These are phyloP conservation scores for Lentinula lateritia DNA, from an alignment of 768 basidiomycete genomes.

Conservation along the genomic window DNA sequence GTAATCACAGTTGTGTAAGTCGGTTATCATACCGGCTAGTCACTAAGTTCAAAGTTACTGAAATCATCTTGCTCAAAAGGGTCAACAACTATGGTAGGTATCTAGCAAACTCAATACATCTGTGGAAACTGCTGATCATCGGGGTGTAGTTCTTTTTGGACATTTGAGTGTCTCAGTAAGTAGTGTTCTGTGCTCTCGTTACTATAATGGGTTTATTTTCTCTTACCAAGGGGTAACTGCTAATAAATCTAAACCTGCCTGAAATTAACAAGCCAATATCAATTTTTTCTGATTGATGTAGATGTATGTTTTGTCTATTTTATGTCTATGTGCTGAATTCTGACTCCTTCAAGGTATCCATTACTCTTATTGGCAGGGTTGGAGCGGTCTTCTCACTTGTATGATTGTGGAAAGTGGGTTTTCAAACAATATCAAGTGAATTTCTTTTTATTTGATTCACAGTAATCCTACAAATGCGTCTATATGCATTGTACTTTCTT, in stretches of 20 bases:
- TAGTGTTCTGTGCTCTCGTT: conserved; percentile 11
- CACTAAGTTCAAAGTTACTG: neutral
- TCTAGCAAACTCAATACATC: neutral
- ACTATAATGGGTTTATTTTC: neutral
- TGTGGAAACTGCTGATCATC: neutral
- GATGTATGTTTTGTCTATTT: neutral
- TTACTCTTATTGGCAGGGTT: conserved; percentile 57
- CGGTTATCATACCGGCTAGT: neutral
- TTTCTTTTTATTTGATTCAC: neutral
- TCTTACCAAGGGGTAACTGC: neutral
- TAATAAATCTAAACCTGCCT: neutral
- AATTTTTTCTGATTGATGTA: too few relatives aligned
- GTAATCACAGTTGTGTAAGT: conserved; percentile 41
- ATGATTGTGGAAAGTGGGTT: conserved; percentile 49
- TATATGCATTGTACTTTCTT: conserved; percentile 57
- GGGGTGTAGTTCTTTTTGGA: neutral
- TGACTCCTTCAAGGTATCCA: conserved; percentile 24
- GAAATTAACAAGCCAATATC: neutral
- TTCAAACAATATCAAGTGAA: too few relatives aligned
- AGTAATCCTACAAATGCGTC: conserved; percentile 58
- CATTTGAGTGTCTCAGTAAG: conserved; percentile 22
- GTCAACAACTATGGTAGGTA: conserved; percentile 49
- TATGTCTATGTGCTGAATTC: neutral
- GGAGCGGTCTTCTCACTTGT: conserved; percentile 48
- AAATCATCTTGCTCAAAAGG: conserved; percentile 19